Evolutionary conservation across 2,329 filamentous ascomycete genomes (phyloP).

Genomic region (Colletotrichum camelliae): DNA sequence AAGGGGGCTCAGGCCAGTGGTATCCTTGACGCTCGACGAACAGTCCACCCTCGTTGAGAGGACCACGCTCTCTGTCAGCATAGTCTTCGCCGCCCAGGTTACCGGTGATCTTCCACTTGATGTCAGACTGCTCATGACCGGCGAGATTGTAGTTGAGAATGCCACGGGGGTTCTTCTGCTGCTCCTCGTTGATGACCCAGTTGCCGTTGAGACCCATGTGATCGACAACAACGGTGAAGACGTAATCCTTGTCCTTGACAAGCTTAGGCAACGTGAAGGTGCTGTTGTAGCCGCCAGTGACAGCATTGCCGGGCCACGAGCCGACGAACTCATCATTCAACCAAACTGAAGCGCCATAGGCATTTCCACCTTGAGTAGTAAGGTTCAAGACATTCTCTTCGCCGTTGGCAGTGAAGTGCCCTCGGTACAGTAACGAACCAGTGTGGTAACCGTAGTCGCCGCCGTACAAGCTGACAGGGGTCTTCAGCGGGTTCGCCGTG

Average conservation of each 20-base stretch:
- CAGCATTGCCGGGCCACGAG: slow-evolving; percentile 61
- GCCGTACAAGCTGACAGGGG: slow-evolving; percentile 67
- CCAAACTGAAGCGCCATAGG: slow-evolving; percentile 69
- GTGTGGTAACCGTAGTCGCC: slow-evolving; percentile 75
- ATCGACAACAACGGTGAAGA: slow-evolving; percentile 71
- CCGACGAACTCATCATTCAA: slow-evolving; percentile 65
- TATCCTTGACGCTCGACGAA: slow-evolving; percentile 62
- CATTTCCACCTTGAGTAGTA: slow-evolving; percentile 66
- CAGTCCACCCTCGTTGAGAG: slow-evolving; percentile 66
- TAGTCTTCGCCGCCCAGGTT: slow-evolving; percentile 66
- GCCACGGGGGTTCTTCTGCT: slow-evolving; percentile 63
- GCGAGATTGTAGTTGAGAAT: slow-evolving; percentile 61
- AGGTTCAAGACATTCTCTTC: slow-evolving; percentile 60
- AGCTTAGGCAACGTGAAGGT: slow-evolving; percentile 62
- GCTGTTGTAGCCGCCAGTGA: slow-evolving; percentile 50
- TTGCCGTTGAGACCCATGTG: slow-evolving; percentile 73
- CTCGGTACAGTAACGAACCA: slow-evolving; percentile 69
- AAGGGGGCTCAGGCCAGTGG: slow-evolving; percentile 56
- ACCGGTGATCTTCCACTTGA: slow-evolving; percentile 67
- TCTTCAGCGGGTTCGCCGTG: slow-evolving; percentile 45
- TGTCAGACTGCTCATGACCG: slow-evolving; percentile 47
- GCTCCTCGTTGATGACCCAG: slow-evolving; percentile 58
- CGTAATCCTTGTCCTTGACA: slow-evolving; percentile 53
- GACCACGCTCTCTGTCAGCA: slow-evolving; percentile 58
- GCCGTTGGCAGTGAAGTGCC: slow-evolving; percentile 66